Conservation (phyloP, 1,284 basidiomycete genomes). For the Rhizoctonia solani region DNA sequence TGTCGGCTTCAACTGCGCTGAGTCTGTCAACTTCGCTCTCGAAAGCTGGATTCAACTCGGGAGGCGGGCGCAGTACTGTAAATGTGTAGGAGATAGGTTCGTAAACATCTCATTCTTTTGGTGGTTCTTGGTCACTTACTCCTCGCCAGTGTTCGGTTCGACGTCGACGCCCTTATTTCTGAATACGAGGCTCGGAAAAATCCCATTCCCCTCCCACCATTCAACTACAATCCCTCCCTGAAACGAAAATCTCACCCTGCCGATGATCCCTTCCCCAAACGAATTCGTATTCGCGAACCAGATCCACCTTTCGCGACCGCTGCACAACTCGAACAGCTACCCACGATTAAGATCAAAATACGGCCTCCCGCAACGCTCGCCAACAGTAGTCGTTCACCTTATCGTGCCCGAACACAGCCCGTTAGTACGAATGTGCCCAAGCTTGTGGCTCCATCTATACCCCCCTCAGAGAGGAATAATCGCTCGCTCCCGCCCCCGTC, state of each 20-base stretch:
- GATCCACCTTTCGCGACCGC: neutral
- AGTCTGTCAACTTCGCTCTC: slow-evolving; percentile 96
- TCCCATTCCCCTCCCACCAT: neutral
- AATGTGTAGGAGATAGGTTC: slow-evolving; percentile 83
- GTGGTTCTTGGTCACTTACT: neutral
- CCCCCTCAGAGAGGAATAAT: neutral
- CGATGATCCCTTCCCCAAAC: neutral
- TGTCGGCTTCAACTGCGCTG: slow-evolving; percentile 95
- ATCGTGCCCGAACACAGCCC: slow-evolving; percentile 9
- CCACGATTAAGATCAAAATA: slow-evolving; percentile 18
- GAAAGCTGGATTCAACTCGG: slow-evolving; percentile 94
- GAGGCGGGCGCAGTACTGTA: slow-evolving; percentile 76
- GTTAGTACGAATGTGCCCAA: neutral
- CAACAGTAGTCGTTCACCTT: neutral
- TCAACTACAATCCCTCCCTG: neutral
- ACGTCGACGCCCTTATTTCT: slow-evolving; percentile 80
- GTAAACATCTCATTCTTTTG: slow-evolving; percentile 38
- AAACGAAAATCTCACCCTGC: slow-evolving; percentile 34
- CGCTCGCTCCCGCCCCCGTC: neutral
- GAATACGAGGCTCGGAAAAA: slow-evolving; percentile 58
- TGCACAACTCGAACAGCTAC: neutral
- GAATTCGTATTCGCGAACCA: neutral
- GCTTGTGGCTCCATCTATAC: neutral
- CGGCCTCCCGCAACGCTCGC: neutral
- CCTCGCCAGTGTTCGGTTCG: slow-evolving; percentile 78